A percentile compares a stretch with the other conserved stretches of the same genome.
phyloP scores from a whole-genome alignment of 2,329 filamentous ascomycete species.

The Paracoccidioides lutzii region DNA sequence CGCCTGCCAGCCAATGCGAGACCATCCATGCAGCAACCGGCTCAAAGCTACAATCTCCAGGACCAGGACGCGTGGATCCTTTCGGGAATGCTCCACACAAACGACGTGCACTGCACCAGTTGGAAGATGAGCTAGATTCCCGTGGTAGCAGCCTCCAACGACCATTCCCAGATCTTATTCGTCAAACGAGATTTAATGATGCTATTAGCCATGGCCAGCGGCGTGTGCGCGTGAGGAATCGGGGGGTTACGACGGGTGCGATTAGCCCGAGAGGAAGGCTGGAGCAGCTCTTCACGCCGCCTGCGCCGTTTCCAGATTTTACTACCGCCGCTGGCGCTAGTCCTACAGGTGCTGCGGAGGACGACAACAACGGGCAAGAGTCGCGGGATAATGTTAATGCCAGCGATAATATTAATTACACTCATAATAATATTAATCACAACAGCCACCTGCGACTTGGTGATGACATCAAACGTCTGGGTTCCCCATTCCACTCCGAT shows the following conservation, averaged over 20 bases:
- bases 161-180: slow-evolving; percentile 25
- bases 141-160: slow-evolving; percentile 25
- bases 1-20: slow-evolving; percentile 25
- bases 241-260: slow-evolving; percentile 50
- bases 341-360: background rate
- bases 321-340: background rate
- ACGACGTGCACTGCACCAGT: slow-evolving; percentile 43
- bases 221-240: slow-evolving; percentile 46
- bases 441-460: slow-evolving; percentile 23
- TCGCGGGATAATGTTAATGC: background rate
- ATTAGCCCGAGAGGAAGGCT: slow-evolving; percentile 36
- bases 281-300: slow-evolving; percentile 42
- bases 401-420: background rate
- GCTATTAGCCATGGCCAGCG: slow-evolving; percentile 41
- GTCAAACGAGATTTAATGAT: slow-evolving; percentile 29
- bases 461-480: slow-evolving; percentile 34
- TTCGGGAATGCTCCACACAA: slow-evolving; percentile 40
- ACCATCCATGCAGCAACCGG: slow-evolving; percentile 33
- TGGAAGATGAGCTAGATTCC: slow-evolving; percentile 40
- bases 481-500: slow-evolving; percentile 36
- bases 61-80: slow-evolving; percentile 38
- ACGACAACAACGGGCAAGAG: background rate
- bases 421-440: background rate
- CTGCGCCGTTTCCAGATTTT: slow-evolving; percentile 18
- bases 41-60: slow-evolving; percentile 37